Base-by-base conservation (phyloP, 305 asterid genomes). In the Ruellia speciosa region DNA sequence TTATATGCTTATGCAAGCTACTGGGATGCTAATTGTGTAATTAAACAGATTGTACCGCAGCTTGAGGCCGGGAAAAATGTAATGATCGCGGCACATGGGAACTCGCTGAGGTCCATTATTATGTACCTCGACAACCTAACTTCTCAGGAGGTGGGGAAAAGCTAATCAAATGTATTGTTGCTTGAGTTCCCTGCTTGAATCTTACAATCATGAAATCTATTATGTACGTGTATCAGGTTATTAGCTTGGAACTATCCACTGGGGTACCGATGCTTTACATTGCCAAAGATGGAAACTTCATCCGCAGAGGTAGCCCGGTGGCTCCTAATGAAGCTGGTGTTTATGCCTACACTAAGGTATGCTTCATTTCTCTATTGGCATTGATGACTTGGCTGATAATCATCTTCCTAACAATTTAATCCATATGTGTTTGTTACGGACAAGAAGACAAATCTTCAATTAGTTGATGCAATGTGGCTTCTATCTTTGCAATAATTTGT, bases 1-100 rank as follows among this genome's bases (percentile, higher is more conserved):
- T 49, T 71, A 19, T 59, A 20, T 33, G 40, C 37, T 66, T 51
- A 14, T 7, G 59, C 60, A 46, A 47, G 45, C 8, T 18, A 49
- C 43, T 54, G 41, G 51, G 57, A 9, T 6, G 41, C 51, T 54
- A 40, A 62, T 33, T 63, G 5, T 66, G 31, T 57, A 35, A 49
- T 78, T 37, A 19, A 80, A 73, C 85, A 90, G 98, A 90, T 87
- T 64, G 94, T 77, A 67, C 96, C 95, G 40, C 81, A 81, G 73
- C 88, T 90, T 58, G 72, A 64, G 41, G 54, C 70, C 41, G 98
- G 96, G 54, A 83, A 87, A 66, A 80, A 90, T 55, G 81, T 90
- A 55, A 85, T 87, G 98, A 87, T 90, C 69, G 96, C 96, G 17
- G 98, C 98, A 20, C 98, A 90, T 64, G 98, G 96, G 40, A 90